Base-by-base conservation (phyloP, 352 stramenopile genomes). In the Pythium oligandrum region DNA sequence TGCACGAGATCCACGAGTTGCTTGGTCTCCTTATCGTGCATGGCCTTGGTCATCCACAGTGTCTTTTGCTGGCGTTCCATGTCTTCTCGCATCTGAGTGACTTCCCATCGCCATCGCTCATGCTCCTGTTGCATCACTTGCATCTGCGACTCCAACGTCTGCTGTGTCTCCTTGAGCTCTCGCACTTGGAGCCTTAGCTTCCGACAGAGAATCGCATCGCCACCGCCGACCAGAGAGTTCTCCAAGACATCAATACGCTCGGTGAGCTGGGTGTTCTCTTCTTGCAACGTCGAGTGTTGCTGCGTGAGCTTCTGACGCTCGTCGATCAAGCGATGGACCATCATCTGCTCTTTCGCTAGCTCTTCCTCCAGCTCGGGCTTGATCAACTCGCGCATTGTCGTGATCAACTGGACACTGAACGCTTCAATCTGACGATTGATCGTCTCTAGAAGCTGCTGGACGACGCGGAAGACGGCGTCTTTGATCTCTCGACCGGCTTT, bases 21-120 rank as follows among this genome's bases (percentile, higher is more conserved):
- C 51, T 70, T 76, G 51, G 70, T 85, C 57, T 89, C 78, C 38
- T 84, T 85, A 3, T 84, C 68, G 37, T 89, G 71, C 78, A 89
- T 89, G 5, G 75, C 72, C 26, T 66, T 64, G 3, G 78, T 89
- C 52, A 89, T 56, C 2, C 59, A 47, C 10, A 86, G 55, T 6
- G 69, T 68, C 7, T 71, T 68, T 31, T 80, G 61, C n/a, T 58
- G 44, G 0, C 52, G 48, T 7, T 75, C 66, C 0, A 87, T 57
- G 33, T 75, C 65, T 0, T 57, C 44, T 10, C 69, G 63, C 40
- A 71, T 61, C 40, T 68, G 61, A 0, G 55, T 43, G 9, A 78
- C 62, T 0, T 81, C 72, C 46, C 59, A 74, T n/a, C 63, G 64
- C 53, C 69, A 61, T 34, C 66, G 63, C 6, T 77, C 52, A 4